Conservation (phyloP, 805 yeast genomes). For the Komagataella pseudopastoris region DNA sequence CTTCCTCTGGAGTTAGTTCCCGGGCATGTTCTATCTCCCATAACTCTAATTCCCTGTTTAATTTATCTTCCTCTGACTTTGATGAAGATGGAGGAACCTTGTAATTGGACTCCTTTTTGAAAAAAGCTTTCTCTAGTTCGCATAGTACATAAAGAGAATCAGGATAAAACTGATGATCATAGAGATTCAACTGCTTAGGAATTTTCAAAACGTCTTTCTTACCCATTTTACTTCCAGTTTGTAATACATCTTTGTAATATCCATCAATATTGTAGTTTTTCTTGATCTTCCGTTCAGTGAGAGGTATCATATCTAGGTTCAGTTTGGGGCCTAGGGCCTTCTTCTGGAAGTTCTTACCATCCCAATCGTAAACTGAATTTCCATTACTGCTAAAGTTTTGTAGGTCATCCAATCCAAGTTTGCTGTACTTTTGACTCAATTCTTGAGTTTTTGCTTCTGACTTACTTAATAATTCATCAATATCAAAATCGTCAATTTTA, state of each 20-base stretch:
- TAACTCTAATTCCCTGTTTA: slow-evolving; percentile 32
- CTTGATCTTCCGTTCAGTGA: slow-evolving; percentile 55
- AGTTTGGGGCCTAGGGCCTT: slow-evolving; percentile 26
- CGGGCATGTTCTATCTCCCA: slow-evolving; percentile 37
- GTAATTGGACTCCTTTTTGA: slow-evolving; percentile 44
- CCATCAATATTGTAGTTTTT: slow-evolving; percentile 76
- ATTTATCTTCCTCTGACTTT: slow-evolving; percentile 34
- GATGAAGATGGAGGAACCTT: slow-evolving; percentile 31
- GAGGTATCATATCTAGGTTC: slow-evolving; percentile 54
- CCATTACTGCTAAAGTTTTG: slow-evolving; percentile 77
- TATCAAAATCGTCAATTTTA: slow-evolving; percentile 43
- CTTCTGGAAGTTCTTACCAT: slow-evolving; percentile 75
- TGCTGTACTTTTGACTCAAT: slow-evolving; percentile 69
- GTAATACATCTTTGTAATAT: slow-evolving; percentile 37
- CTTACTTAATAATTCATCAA: slow-evolving; percentile 65
- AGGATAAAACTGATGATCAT: slow-evolving; percentile 67
- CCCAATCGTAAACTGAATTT: slow-evolving; percentile 87
- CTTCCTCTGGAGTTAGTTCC: slow-evolving; percentile 55
- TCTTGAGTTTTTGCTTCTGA: slow-evolving; percentile 76
- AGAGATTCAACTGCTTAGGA: slow-evolving; percentile 50
- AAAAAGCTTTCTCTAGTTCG: slow-evolving; percentile 52
- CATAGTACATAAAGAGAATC: slow-evolving; percentile 35
- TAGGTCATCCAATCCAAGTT: slow-evolving; percentile 83
- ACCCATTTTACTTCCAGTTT: slow-evolving; percentile 8
- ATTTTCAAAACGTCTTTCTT: slow-evolving; percentile 19